These are phyloP conservation scores for Globisporangium megalacanthum DNA, from an alignment of 352 stramenopile genomes.

Conservation along the genomic window DNA sequence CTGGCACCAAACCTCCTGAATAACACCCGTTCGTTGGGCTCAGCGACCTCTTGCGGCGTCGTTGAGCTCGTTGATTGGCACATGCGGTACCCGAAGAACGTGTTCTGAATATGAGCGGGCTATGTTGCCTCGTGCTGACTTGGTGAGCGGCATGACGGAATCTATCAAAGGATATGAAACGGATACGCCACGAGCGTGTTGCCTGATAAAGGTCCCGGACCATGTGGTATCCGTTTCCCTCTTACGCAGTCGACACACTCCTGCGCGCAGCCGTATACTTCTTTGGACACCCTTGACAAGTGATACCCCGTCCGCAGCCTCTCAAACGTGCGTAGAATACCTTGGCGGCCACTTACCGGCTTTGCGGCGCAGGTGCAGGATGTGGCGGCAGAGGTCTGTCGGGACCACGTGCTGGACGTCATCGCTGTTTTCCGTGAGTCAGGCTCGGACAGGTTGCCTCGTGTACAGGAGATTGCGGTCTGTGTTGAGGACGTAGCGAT, in stretches of 20 bases:
- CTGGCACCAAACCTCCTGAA: no score
- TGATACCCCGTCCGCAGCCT: neutral
- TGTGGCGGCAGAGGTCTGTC: neutral
- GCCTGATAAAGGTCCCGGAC: neutral
- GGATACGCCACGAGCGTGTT: slow-evolving; percentile 1
- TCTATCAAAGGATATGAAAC: slow-evolving; percentile 3
- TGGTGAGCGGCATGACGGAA: no score
- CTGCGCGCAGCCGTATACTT: neutral
- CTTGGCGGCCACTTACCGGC: no score
- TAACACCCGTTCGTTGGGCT: no score
- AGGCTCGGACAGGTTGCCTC: no score
- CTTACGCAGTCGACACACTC: slow-evolving; percentile 2
- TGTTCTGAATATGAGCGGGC: no score
- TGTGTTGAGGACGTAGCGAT: neutral
- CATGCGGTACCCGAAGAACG: no score
- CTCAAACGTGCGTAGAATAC: neutral
- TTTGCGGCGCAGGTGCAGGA: neutral
- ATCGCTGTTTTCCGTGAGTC: neutral
- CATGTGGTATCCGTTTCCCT: neutral
- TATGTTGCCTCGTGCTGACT: no score
- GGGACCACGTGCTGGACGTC: neutral
- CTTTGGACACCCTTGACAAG: slow-evolving; percentile 1
- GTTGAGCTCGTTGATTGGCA: no score
- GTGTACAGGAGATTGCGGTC: neutral
- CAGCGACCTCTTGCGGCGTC: no score